These are phyloP conservation scores for Verticillium zaregamsianum DNA, from an alignment of 2,329 filamentous ascomycete genomes.

Conservation along the genomic window DNA sequence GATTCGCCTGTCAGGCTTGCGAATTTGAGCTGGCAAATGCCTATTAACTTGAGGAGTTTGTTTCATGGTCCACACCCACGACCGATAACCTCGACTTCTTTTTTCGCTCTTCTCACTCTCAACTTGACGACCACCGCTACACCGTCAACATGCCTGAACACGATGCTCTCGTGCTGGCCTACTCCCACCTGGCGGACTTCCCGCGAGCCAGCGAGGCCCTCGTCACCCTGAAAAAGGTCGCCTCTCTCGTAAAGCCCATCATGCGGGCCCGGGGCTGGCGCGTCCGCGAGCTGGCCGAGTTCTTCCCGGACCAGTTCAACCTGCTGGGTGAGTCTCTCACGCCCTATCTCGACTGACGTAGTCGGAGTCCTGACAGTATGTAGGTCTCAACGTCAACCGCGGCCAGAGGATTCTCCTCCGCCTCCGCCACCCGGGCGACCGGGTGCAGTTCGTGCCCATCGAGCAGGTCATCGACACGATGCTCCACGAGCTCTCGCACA, in stretches of 20 bases:
- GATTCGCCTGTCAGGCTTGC: too few relatives aligned
- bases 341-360: not conserved
- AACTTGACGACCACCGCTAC: not conserved
- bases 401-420: conserved; percentile 80
- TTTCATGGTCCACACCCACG: not conserved
- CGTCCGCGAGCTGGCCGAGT: conserved; percentile 76
- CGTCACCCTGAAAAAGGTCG: conserved; percentile 69
- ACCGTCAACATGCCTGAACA: conserved; percentile 31
- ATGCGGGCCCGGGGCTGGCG: conserved; percentile 85
- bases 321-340: conserved; percentile 55
- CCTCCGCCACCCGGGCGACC: conserved; percentile 71
- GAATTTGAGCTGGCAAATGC: too few relatives aligned
- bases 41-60: too few relatives aligned
- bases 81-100: not conserved
- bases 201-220: conserved; percentile 46
- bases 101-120: not conserved
- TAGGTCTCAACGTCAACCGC: conserved; percentile 71
- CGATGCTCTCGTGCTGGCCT: conserved; percentile 42
- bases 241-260: conserved; percentile 87
- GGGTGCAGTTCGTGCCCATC: conserved; percentile 71
- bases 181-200: conserved; percentile 43
- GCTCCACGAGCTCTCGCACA: conserved; percentile 92
- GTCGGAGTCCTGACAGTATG: not conserved
- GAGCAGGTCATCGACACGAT: conserved; percentile 85
- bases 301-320: conserved; percentile 71